These are phyloP conservation scores for Saturnispora sanitii DNA, from an alignment of 805 yeast species.

Conservation along the genomic window DNA sequence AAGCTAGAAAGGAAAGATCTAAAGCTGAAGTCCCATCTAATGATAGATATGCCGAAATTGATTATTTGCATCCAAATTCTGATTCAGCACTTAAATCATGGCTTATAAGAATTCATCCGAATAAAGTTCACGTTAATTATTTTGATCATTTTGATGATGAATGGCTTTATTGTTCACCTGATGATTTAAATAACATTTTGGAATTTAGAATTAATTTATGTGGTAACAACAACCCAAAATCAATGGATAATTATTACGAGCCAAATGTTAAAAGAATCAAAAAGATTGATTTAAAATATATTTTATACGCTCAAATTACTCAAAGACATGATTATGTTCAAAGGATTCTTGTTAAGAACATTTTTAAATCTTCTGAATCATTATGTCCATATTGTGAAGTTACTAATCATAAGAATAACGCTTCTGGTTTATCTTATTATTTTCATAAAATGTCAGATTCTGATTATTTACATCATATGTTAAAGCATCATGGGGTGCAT, in stretches of 20 bases:
- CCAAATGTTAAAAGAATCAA: not conserved
- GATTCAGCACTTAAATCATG: not conserved
- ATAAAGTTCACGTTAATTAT: not conserved
- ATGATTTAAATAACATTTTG: not conserved
- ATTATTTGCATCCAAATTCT: not conserved
- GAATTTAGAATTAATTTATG: not conserved
- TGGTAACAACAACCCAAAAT: not conserved
- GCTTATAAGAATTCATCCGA: not conserved
- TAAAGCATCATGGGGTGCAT: not conserved
- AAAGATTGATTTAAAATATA: not conserved
- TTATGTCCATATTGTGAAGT: slow-evolving; percentile 1
- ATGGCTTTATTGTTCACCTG: not conserved
- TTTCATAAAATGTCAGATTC: slow-evolving; percentile 1
- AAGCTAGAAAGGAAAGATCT: not conserved
- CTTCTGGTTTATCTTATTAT: not conserved
- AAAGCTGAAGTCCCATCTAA: not conserved
- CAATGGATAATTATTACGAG: not conserved
- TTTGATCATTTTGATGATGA: not conserved
- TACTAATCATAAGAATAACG: not conserved
- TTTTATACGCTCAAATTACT: not conserved
- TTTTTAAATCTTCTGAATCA: not conserved
- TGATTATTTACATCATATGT: slow-evolving; percentile 1
- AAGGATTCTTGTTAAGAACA: not conserved
- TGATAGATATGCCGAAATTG: not conserved
- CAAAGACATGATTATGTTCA: not conserved